phyloP scores from a whole-genome alignment of 1,139 yeast species.

The Pichia sp. region DNA sequence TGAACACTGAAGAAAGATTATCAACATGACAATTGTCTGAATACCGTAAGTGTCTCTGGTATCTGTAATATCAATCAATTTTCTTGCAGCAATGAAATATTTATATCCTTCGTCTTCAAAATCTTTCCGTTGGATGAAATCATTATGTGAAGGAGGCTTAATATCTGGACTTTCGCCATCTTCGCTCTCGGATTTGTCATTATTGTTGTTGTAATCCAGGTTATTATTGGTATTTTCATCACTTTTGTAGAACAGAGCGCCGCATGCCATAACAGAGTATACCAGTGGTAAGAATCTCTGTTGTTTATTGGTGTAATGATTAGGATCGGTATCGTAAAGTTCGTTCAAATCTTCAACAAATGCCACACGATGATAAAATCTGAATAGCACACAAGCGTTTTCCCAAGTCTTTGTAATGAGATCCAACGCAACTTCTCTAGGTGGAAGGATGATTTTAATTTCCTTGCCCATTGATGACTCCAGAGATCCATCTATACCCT shows the following conservation, averaged over 20 bases:
- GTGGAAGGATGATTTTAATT: slow-evolving; percentile 66
- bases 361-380: slow-evolving; percentile 83
- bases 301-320: slow-evolving; percentile 64
- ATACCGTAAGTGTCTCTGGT: slow-evolving; percentile 55
- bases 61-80: slow-evolving; percentile 62
- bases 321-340: slow-evolving; percentile 61
- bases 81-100: slow-evolving; percentile 77
- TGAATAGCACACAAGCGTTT: slow-evolving; percentile 74
- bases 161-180: slow-evolving; percentile 1
- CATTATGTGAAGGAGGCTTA: too few species aligned
- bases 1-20: slow-evolving; percentile 80
- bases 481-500: slow-evolving; percentile 31
- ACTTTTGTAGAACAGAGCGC: slow-evolving; percentile 58
- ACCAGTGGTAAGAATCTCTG: slow-evolving; percentile 72
- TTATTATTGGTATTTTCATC: slow-evolving; percentile 25
- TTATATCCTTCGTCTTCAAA: slow-evolving; percentile 74
- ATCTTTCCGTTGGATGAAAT: slow-evolving; percentile 33
- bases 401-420: slow-evolving; percentile 76
- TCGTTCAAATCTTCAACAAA: slow-evolving; percentile 51
- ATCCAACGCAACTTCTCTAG: slow-evolving; percentile 63
- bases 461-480: slow-evolving; percentile 37
- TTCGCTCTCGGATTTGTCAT: background rate
- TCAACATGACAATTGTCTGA: slow-evolving; percentile 68
- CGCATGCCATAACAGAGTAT: slow-evolving; percentile 65
- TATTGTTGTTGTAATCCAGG: background rate